These are phyloP conservation scores for Calonectria ilicicola DNA, from an alignment of 2,329 filamentous ascomycete species.

Conservation along the genomic window DNA sequence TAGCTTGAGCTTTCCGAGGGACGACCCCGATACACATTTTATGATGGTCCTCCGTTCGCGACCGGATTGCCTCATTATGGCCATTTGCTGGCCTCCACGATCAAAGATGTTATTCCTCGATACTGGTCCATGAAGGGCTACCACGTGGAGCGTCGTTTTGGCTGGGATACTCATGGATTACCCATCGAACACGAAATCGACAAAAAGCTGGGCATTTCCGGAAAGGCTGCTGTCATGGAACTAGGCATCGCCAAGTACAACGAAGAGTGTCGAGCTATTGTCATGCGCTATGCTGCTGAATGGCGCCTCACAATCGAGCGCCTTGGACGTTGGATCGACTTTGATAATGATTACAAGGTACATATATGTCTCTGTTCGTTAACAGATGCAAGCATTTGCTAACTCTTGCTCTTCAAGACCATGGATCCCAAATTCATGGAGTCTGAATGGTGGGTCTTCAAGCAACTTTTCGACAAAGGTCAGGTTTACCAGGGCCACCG, in stretches of 20 bases:
- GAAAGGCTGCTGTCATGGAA: constrained; percentile 87
- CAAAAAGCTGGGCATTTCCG: constrained; percentile 92
- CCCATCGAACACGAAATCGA: constrained; percentile 98
- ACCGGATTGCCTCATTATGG: constrained; percentile 76
- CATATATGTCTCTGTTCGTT: neutral
- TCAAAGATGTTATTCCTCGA: constrained; percentile 95
- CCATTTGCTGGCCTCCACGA: constrained; percentile 89
- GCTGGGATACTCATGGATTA: constrained; percentile 94
- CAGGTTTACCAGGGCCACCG: constrained; percentile 90
- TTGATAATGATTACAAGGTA: constrained; percentile 96
- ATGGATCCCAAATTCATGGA: constrained; percentile 98
- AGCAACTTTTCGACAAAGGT: constrained; percentile 90
- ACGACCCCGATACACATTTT: constrained; percentile 90
- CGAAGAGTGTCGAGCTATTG: constrained; percentile 89
- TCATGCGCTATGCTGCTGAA: constrained; percentile 89
- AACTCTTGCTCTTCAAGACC: constrained; percentile 65
- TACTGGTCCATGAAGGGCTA: constrained; percentile 99
- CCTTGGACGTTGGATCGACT: constrained; percentile 95
- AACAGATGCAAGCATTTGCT: neutral
- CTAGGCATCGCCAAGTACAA: constrained; percentile 93
- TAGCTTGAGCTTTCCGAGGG: constrained; percentile 83
- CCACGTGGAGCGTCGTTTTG: constrained; percentile 91
- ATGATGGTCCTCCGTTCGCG: constrained; percentile 86
- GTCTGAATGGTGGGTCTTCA: constrained; percentile 96
- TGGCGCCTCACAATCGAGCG: constrained; percentile 91